Percentiles rank a stretch among this genome's conserved stretches.
phyloP scores from a whole-genome alignment of 352 stramenopile genomes.

The Thalassiosira livingstoniorum region DNA sequence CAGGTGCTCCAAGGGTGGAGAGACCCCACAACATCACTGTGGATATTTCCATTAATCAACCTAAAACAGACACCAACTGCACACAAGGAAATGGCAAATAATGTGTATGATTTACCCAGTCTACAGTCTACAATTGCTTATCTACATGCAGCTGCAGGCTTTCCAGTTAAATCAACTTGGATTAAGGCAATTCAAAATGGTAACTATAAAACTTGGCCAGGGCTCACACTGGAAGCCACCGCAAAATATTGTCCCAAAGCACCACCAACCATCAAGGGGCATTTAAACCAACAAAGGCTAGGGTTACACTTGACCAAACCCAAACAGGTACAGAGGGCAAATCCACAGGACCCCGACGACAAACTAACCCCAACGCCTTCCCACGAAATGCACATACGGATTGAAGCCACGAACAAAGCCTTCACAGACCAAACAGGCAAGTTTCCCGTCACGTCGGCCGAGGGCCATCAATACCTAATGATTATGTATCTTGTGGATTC shows the following conservation, averaged over 20 bases:
- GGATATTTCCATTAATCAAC: conserved; percentile 5
- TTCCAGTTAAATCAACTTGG: conserved; percentile 10
- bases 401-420: not conserved
- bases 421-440: conserved; percentile 48
- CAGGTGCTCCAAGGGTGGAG: not conserved
- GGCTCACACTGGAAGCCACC: conserved; percentile 9
- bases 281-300: conserved; percentile 17
- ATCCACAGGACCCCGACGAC: not conserved
- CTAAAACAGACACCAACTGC: not conserved
- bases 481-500: conserved; percentile 55
- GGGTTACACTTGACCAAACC: conserved; percentile 17
- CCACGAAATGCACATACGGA: not conserved
- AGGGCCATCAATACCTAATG: conserved; percentile 47
- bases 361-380: not conserved
- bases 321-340: not conserved
- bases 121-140: not conserved
- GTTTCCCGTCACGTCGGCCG: conserved; percentile 29
- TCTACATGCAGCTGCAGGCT: conserved; percentile 12
- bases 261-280: conserved; percentile 16
- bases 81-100: too few species aligned
- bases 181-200: not conserved
- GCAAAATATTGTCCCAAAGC: conserved; percentile 13
- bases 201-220: conserved; percentile 25
- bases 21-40: conserved; percentile 6
- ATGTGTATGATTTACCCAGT: conserved; percentile 9